Percentiles rank a stretch among this genome's conserved stretches.
phyloP scores from a whole-genome alignment of 2,329 filamentous ascomycete genomes.

The Rachicladosporium sp. region DNA sequence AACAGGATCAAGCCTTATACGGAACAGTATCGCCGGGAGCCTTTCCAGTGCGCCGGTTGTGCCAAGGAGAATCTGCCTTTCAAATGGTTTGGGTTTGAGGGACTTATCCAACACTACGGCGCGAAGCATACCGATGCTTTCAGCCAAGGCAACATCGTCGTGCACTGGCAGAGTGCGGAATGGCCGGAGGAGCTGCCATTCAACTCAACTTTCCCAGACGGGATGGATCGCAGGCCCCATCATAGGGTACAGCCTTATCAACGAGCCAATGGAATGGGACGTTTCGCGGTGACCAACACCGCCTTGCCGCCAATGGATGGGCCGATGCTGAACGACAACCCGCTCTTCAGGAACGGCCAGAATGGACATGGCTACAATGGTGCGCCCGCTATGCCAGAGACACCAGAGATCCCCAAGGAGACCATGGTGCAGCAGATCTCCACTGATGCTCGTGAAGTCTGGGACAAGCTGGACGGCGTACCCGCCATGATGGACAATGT shows the following conservation, averaged over 20 bases:
- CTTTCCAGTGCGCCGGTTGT: conserved; percentile 58
- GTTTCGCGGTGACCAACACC: too few species aligned
- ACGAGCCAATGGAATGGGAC: too few species aligned
- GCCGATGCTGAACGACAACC: conserved; percentile 7
- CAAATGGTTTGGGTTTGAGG: conserved; percentile 65
- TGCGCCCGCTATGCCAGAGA: too few species aligned
- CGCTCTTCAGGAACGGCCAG: not conserved
- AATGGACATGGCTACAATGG: too few species aligned
- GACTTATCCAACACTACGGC: conserved; percentile 70
- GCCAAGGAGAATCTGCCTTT: conserved; percentile 47
- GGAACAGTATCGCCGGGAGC: conserved; percentile 53
- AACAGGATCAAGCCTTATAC: conserved; percentile 60
- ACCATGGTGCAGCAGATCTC: conserved; percentile 28
- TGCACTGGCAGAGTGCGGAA: conserved; percentile 63
- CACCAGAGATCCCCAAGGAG: conserved; percentile 4
- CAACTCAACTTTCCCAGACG: conserved; percentile 12
- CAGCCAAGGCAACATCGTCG: conserved; percentile 58
- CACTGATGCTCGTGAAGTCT: conserved; percentile 46
- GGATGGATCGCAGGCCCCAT: too few species aligned
- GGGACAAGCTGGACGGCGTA: conserved; percentile 48
- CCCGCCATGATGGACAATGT: conserved; percentile 39
- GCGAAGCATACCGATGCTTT: conserved; percentile 65
- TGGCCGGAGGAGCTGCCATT: conserved; percentile 71
- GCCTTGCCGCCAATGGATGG: too few species aligned
- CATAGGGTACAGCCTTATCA: too few species aligned